These are phyloP conservation scores for Penicillium paneum DNA, from an alignment of 2,329 filamentous ascomycete genomes.

Conservation along the genomic window DNA sequence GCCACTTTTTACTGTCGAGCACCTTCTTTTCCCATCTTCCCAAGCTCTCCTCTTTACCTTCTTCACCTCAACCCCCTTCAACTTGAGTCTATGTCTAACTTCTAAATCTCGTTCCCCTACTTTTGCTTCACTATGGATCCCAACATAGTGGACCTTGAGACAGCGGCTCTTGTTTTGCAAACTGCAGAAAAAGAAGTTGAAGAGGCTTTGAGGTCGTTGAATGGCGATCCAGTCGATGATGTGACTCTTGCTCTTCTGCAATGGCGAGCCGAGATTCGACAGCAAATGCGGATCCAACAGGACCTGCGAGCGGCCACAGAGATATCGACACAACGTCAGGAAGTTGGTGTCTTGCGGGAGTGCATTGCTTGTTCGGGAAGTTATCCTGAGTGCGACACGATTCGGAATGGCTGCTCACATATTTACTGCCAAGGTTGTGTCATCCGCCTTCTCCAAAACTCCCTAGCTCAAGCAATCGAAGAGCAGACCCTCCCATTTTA, in stretches of 20 bases:
- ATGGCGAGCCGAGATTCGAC: not conserved
- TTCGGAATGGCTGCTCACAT: slow-evolving; percentile 17
- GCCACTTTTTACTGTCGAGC: not conserved
- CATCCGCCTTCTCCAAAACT: slow-evolving; percentile 14
- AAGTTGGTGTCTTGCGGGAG: not conserved
- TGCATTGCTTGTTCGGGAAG: slow-evolving; percentile 11
- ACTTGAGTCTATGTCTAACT: not conserved
- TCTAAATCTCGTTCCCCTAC: not conserved
- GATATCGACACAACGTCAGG: not conserved
- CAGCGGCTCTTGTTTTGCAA: not conserved
- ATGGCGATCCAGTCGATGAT: not conserved
- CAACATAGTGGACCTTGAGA: not conserved
- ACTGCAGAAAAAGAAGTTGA: not conserved
- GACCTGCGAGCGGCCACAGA: not conserved
- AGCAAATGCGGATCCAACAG: not conserved
- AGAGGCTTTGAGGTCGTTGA: not conserved
- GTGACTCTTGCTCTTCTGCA: not conserved
- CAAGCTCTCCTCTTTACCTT: no score
- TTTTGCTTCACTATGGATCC: not conserved
- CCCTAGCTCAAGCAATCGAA: not conserved
- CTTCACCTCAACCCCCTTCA: not conserved
- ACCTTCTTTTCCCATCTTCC: no score
- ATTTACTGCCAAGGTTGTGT: slow-evolving; percentile 25
- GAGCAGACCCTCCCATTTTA: no score
- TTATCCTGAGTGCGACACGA: not conserved